These are phyloP conservation scores for Pseudogymnoascus sp. DNA, from an alignment of 2,329 filamentous ascomycete genomes.

Conservation along the genomic window DNA sequence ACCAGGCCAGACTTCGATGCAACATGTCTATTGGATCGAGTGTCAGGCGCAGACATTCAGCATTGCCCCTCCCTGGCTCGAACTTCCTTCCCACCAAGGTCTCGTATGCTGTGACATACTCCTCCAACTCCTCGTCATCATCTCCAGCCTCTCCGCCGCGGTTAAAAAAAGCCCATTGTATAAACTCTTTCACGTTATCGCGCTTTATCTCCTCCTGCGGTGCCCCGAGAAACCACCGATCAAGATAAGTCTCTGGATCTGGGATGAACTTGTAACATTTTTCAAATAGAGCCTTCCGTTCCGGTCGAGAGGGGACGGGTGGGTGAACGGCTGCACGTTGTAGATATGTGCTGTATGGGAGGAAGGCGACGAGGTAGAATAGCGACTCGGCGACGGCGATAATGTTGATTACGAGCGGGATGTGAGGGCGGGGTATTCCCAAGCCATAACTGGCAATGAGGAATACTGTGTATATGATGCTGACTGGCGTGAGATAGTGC, in stretches of 20 bases:
- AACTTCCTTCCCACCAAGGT: conserved; percentile 42
- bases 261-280: conserved; percentile 44
- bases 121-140: conserved; percentile 47
- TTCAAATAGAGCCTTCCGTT: conserved; percentile 43
- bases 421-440: conserved; percentile 22
- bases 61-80: conserved; percentile 43
- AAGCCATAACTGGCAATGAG: conserved; percentile 27
- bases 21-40: conserved; percentile 50
- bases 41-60: conserved; percentile 47
- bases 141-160: conserved; percentile 35
- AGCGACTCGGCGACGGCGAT: conserved; percentile 43
- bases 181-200: conserved; percentile 54
- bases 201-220: conserved; percentile 43
- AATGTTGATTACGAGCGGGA: conserved; percentile 26
- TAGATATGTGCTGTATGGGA: conserved; percentile 43
- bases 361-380: conserved; percentile 47
- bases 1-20: conserved; percentile 50
- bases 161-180: conserved; percentile 53
- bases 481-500: conserved; percentile 42
- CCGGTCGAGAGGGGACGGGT: conserved; percentile 33
- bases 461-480: conserved; percentile 38
- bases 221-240: conserved; percentile 51
- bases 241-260: conserved; percentile 45
- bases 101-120: conserved; percentile 46
- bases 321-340: conserved; percentile 46